Evolutionary conservation across 257 asterid species (phyloP).

Genomic region (Solanum acaule): DNA sequence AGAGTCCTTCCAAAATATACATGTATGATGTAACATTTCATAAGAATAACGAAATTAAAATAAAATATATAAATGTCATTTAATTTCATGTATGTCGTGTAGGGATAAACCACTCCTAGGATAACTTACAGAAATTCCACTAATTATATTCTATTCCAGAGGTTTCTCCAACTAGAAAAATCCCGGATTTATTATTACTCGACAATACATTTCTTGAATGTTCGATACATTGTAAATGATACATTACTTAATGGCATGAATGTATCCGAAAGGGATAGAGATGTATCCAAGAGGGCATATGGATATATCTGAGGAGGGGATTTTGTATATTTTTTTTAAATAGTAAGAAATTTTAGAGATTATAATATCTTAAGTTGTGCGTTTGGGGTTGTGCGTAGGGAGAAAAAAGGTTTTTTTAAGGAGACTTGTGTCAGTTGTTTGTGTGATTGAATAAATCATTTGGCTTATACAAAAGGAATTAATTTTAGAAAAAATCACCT

Average conservation of each 20-base stretch:
- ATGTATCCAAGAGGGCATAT: not conserved
- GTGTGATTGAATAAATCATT: not conserved
- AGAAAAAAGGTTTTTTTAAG: not conserved
- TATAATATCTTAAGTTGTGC: not conserved
- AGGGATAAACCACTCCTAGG: too few relatives aligned
- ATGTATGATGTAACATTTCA: too few relatives aligned
- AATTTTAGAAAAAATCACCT: too few relatives aligned
- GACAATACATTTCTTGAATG: too few relatives aligned
- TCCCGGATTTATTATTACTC: not conserved
- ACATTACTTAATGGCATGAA: too few relatives aligned
- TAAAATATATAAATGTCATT: not conserved
- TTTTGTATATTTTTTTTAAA: too few relatives aligned
- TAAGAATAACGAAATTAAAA: not conserved
- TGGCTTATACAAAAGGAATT: not conserved
- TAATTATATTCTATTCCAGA: too few relatives aligned
- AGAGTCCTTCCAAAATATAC: not conserved
- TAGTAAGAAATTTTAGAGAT: not conserved
- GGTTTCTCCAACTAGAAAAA: too few relatives aligned
- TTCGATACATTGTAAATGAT: too few relatives aligned
- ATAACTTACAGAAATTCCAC: too few relatives aligned
- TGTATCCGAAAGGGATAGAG: not conserved
- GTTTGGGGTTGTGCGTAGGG: not conserved
- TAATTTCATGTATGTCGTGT: too few relatives aligned
- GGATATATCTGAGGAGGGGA: not conserved
- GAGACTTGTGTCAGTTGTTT: not conserved